Conservation (phyloP, 164 flowering plant genomes). For the Stephania yunnanensis region DNA sequence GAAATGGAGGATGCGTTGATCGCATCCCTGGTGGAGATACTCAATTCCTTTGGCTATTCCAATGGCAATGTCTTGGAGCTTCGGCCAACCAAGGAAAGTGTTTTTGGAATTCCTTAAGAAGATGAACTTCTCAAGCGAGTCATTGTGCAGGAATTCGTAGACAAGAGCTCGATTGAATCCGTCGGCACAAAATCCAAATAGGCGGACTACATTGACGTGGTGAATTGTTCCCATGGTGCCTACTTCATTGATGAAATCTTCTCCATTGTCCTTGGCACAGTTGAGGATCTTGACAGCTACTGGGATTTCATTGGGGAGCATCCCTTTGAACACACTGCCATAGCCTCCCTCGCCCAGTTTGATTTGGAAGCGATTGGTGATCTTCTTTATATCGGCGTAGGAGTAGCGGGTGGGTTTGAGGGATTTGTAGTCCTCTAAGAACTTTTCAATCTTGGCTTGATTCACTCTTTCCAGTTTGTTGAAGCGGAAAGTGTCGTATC, state of each 20-base stretch:
- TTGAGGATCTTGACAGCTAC: conserved; percentile 6
- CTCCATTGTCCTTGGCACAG: neutral
- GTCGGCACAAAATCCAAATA: neutral
- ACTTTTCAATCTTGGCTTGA: neutral
- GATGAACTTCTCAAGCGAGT: conserved; percentile 6
- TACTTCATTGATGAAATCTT: conserved; percentile 1
- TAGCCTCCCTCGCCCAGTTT: too few relatives aligned
- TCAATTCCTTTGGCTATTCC: conserved; percentile 5
- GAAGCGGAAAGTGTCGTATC: neutral
- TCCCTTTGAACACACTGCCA: too few relatives aligned
- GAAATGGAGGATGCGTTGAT: too few relatives aligned
- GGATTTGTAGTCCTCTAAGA: neutral
- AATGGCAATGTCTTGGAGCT: neutral
- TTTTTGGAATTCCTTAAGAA: neutral
- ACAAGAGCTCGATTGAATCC: conserved; percentile 1
- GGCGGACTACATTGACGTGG: conserved; percentile 6
- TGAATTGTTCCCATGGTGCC: conserved; percentile 2
- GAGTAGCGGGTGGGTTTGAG: neutral
- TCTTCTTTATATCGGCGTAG: too few relatives aligned
- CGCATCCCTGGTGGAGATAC: conserved; percentile 6
- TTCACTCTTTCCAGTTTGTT: neutral
- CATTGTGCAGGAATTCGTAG: conserved; percentile 3
- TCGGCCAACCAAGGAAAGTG: conserved; percentile 2
- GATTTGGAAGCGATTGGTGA: too few relatives aligned
- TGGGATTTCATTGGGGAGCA: too few relatives aligned